Conservation (phyloP, 371 early-diverging fungal species). For the Mortierella sp. region DNA sequence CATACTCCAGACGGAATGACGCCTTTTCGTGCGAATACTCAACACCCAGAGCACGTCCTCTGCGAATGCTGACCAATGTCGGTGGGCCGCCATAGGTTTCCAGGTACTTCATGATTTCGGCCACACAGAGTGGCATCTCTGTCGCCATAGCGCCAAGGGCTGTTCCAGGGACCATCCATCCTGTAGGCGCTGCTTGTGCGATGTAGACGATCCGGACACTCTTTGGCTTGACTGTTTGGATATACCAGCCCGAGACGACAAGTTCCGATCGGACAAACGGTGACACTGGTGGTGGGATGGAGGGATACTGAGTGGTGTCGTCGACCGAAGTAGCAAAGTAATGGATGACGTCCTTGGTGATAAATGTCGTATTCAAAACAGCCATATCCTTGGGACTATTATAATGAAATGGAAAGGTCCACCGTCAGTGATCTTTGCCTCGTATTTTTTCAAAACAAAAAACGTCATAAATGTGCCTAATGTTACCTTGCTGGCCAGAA, state of each 20-base stretch:
- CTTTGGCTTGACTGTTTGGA: slow-evolving; percentile 57
- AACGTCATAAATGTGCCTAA: background rate
- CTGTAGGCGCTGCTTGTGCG: slow-evolving; percentile 59
- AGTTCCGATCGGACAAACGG: slow-evolving; percentile 64
- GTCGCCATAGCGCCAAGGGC: slow-evolving; percentile 59
- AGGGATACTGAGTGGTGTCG: slow-evolving; percentile 58
- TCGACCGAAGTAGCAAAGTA: slow-evolving; percentile 65
- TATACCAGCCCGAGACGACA: slow-evolving; percentile 65
- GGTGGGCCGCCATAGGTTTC: slow-evolving; percentile 67
- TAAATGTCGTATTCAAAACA: slow-evolving; percentile 63
- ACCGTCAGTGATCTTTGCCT: no score
- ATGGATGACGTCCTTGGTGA: slow-evolving; percentile 61
- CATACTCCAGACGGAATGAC: slow-evolving; percentile 69
- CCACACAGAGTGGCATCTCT: slow-evolving; percentile 58
- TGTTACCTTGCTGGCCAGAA: slow-evolving; percentile 69
- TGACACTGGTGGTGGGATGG: slow-evolving; percentile 58
- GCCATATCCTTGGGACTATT: slow-evolving; percentile 67
- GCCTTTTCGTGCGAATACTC: slow-evolving; percentile 63
- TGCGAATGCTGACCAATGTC: slow-evolving; percentile 59
- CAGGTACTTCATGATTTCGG: slow-evolving; percentile 61
- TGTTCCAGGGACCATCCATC: slow-evolving; percentile 64
- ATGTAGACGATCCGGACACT: slow-evolving; percentile 60
- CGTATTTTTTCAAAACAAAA: background rate
- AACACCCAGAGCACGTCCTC: slow-evolving; percentile 59
- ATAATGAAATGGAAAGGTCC: background rate